Evolutionary conservation across 257 asterid genomes (phyloP), one percentile per base, ranked within the genome.

Genomic region (Coffea eugenioides): DNA sequence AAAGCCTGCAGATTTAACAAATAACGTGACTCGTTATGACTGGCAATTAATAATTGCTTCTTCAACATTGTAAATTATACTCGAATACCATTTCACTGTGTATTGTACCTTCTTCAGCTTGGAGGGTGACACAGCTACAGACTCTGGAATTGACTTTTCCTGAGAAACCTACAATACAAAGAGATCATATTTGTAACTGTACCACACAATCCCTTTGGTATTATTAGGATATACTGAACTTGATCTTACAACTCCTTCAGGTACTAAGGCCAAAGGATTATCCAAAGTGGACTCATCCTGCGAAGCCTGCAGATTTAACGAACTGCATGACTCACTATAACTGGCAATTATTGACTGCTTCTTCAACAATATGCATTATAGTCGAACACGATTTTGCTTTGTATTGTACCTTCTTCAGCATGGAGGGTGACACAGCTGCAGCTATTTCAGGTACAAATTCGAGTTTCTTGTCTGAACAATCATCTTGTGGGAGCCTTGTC

Each of bases 91-190:
- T 21, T 34, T 49, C 52, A 9, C 25, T 51, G 51, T 41, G 16
- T n/a, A 43, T 41, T 10, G 41, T 52, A 80, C 83, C 71, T 56
- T 77, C 41, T 56, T 46, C 65, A 31, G 43, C 12, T 10, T 1
- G 16, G 69, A 71, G 6, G 14, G 41, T 67, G 34, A 8, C 20
- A 54, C 25, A n/a, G 41, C 49, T 36, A 25, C 31, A 43, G 81
- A 73, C 69, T 83, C 86, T 68, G 84, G 71, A 81, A 65, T 79
- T 39, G 74, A 69, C 75, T 36, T 75, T 49, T 82, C 84, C 68
- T 81, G 85, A 67, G 71, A 78, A 77, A 76, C 71, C 82, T 70
- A 66, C 75, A 77, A 77, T 11, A 11, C 31, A n/a, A 77, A 52
- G 79, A 48, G 45, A 59, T 52, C 34, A 49, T 64, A 57, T 56